A percentile compares a stretch with the other conserved stretches of the same genome.
Conservation (phyloP, 805 yeast genomes). For the Metschnikowia kunwiensis region DNA sequence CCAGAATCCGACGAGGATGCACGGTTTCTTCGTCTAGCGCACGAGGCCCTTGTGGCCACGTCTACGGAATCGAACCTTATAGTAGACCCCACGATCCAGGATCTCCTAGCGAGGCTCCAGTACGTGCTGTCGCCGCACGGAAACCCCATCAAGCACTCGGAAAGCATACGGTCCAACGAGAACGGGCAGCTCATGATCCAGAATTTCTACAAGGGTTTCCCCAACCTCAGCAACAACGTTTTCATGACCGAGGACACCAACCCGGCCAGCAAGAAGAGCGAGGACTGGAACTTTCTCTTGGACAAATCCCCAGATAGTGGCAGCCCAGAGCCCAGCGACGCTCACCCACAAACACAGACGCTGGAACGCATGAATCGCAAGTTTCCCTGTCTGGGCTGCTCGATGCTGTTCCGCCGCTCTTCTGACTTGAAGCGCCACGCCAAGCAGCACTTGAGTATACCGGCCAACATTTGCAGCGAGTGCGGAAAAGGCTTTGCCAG, state of each 20-base stretch:
- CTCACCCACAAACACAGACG: neutral
- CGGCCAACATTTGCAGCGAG: constrained; percentile 70
- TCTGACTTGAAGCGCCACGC: constrained; percentile 73
- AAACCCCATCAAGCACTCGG: constrained; percentile 38
- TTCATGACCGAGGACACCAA: constrained; percentile 21
- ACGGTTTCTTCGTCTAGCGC: constrained; percentile 54
- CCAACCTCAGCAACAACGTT: constrained; percentile 42
- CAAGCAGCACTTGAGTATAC: constrained; percentile 65
- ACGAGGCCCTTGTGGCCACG: constrained; percentile 57
- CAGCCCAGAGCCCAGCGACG: constrained; percentile 4
- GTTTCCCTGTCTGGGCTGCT: constrained; percentile 58
- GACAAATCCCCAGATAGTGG: constrained; percentile 7
- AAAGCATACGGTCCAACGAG: constrained; percentile 33
- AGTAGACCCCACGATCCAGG: constrained; percentile 63
- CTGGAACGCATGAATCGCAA: constrained; percentile 26
- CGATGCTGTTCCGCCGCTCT: constrained; percentile 61
- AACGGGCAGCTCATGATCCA: constrained; percentile 44
- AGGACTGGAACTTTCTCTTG: constrained; percentile 34
- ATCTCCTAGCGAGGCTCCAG: constrained; percentile 55
- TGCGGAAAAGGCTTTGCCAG: constrained; percentile 85
- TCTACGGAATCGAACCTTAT: constrained; percentile 38
- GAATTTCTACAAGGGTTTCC: constrained; percentile 40
- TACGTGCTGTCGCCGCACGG: constrained; percentile 61
- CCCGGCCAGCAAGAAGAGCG: constrained; percentile 20
- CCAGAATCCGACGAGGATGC: constrained; percentile 49